Percentiles rank a stretch among this genome's conserved stretches.
phyloP scores from a whole-genome alignment of 1,284 basidiomycete genomes.

The Fomitopsis betulina region DNA sequence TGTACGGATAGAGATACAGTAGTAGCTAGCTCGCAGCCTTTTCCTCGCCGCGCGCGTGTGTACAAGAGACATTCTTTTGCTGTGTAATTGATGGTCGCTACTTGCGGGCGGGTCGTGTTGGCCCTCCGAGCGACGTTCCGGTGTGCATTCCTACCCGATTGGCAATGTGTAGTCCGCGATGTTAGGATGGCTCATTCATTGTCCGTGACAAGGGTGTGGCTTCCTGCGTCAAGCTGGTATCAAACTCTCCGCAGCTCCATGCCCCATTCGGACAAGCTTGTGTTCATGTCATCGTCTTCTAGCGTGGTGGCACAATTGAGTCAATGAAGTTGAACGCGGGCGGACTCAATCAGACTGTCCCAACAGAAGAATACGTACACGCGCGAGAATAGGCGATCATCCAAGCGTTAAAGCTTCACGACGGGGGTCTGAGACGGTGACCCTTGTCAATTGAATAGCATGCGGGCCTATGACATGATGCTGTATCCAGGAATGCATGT shows the following conservation, averaged over 20 bases:
- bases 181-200: background rate
- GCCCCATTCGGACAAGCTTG: background rate
- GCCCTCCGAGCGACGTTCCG: background rate
- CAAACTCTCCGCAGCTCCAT: background rate
- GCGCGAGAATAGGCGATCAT: background rate
- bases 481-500: no score
- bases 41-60: background rate
- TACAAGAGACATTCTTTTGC: slow-evolving; percentile 1
- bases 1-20: slow-evolving; percentile 6
- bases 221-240: background rate
- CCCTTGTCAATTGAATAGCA: no score
- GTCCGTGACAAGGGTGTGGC: background rate
- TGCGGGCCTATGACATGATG: no score
- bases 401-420: background rate
- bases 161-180: background rate
- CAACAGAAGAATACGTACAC: background rate
- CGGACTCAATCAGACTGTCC: background rate
- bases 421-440: no score
- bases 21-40: background rate
- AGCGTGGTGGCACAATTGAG: background rate
- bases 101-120: background rate
- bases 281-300: background rate
- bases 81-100: slow-evolving; percentile 1
- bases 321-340: background rate
- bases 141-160: background rate